Evolutionary conservation across 352 stramenopile species (phyloP).

Genomic region (Globisporangium recalcitrans): DNA sequence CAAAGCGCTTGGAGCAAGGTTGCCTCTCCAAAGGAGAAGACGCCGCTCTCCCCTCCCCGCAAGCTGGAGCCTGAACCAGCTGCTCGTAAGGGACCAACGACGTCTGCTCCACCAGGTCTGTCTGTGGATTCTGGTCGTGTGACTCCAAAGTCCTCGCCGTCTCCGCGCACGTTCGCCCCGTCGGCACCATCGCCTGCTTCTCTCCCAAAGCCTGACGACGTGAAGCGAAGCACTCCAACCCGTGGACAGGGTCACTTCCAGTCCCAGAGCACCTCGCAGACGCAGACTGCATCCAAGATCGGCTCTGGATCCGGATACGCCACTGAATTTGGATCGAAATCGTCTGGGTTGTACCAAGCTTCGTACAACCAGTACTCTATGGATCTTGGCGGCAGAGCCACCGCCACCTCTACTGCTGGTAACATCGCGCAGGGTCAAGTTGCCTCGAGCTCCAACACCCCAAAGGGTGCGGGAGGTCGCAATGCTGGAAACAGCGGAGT

Average conservation of each 20-base stretch:
- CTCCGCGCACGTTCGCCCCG: conserved; percentile 53
- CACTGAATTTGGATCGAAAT: conserved; percentile 45
- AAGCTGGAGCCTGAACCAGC: conserved; percentile 24
- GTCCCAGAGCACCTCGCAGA: conserved; percentile 25
- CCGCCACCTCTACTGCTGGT: conserved; percentile 14
- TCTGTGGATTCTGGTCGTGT: conserved; percentile 62
- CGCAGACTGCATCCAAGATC: conserved; percentile 49
- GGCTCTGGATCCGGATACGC: conserved; percentile 44
- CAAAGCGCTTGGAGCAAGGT: conserved; percentile 52
- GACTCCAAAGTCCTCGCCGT: conserved; percentile 62
- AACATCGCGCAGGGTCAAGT: conserved; percentile 32
- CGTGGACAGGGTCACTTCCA: conserved; percentile 50
- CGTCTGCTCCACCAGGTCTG: conserved; percentile 62
- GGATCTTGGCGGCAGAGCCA: conserved; percentile 46
- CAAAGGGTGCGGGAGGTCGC: conserved; percentile 37
- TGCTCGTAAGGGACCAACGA: conserved; percentile 26
- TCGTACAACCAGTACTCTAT: conserved; percentile 83
- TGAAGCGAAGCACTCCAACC: conserved; percentile 70
- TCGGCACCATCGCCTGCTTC: conserved; percentile 81
- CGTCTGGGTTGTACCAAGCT: conserved; percentile 64
- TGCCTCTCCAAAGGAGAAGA: conserved; percentile 67
- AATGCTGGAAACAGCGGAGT: conserved; percentile 14
- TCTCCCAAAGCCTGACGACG: conserved; percentile 80
- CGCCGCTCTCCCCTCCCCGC: conserved; percentile 43
- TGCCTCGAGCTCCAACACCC: conserved; percentile 42